These are phyloP conservation scores for Aspergillus oerlinghausenensis DNA, from an alignment of 2,329 filamentous ascomycete genomes.

Conservation along the genomic window DNA sequence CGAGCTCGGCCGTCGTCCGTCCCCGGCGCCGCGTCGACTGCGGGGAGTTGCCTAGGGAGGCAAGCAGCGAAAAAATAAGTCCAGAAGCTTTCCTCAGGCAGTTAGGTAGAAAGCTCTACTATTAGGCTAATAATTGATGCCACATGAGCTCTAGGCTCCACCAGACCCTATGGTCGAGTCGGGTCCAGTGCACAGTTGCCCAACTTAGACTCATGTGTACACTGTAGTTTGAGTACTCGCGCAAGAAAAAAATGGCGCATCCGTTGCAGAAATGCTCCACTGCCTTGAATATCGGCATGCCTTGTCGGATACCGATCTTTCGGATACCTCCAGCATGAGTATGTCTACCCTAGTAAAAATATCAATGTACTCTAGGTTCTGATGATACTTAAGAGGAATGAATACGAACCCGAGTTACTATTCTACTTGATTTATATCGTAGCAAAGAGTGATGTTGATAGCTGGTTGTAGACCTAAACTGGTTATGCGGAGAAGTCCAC, in stretches of 20 bases:
- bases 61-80: conserved; percentile 7
- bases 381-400: too few species aligned
- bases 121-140: conserved; percentile 11
- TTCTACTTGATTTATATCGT: background rate
- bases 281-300: conserved; percentile 7
- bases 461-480: background rate
- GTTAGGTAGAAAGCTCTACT: conserved; percentile 6
- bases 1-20: conserved; percentile 13
- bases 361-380: background rate
- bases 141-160: conserved; percentile 10
- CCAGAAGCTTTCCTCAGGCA: conserved; percentile 22
- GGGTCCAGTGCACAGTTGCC: background rate
- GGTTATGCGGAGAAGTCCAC: background rate
- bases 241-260: background rate
- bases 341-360: background rate
- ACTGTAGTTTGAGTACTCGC: background rate
- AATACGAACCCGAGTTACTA: background rate
- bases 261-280: conserved; percentile 8
- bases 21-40: conserved; percentile 13
- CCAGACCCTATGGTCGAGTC: background rate
- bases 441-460: background rate
- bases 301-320: conserved; percentile 11
- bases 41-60: conserved; percentile 10
- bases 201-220: background rate
- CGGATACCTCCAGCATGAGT: background rate